Base-by-base conservation (phyloP, 176 grass and related monocot species). In the Aegilops bicornis region DNA sequence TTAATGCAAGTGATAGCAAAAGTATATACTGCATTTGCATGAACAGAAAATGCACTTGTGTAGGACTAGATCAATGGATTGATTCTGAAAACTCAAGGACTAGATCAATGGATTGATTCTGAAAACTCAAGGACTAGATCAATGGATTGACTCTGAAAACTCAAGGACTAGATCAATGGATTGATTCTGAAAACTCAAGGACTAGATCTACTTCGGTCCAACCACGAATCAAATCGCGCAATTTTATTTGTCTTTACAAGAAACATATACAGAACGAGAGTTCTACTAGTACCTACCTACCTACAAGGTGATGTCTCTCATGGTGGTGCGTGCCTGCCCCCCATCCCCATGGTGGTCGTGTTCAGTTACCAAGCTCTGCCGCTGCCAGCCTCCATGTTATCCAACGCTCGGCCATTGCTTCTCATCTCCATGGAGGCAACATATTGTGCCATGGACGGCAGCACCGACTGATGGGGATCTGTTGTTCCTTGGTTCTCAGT, bases 351-450 rank as follows among this genome's bases (percentile, higher is more conserved):
- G 64, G 7, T 11, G 16, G 17, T n/a, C 30, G 10, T 17, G 22
- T 54, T 17, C 27, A 40, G 48, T 89, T 79, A 87, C 61, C n/a
- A 36, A 19, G 2, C 25, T 52, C 60, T 19, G n/a, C 69, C 35
- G 8, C 47, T 29, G 8, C 89, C 85, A 13, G 42, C 47, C 61
- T 87, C 81, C 89, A 87, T 50, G 60, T 81, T 81, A 69, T 84
- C 76, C 30, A 91, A 80, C 52, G 77, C 37, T 59, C 37, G 68
- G 36, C 29, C 65, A 29, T 43, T 74, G 45, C 1, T 35, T 8
- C 68, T 79, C 81, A 80, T 84, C 80, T 91, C 76, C 76, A 84
- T 9, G 69, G 22, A 73, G 36, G 23, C 22, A 17, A 22, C 66
- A 80, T 19, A 60, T 4, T 32, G 75, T 9, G 7, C 48, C 19